phyloP scores from a whole-genome alignment of 2,329 filamentous ascomycete species.

The Monilinia fructigena region DNA sequence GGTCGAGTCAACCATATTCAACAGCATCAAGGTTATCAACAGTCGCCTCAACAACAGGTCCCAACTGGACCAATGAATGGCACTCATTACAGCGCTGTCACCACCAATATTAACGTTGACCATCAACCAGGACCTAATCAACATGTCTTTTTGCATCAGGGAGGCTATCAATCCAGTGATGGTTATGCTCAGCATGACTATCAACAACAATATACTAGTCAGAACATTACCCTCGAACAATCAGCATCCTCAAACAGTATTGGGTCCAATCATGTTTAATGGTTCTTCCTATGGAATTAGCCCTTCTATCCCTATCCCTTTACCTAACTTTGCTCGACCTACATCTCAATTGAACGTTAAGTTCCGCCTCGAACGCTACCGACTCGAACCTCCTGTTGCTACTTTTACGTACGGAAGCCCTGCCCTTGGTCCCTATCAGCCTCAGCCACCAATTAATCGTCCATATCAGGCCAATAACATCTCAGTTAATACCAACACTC shows the following conservation, averaged over 20 bases:
- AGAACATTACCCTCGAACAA: background rate
- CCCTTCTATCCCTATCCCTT: background rate
- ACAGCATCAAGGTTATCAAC: background rate
- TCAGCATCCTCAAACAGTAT: background rate
- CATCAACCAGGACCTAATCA: background rate
- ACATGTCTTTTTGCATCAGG: background rate
- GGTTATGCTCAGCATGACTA: background rate
- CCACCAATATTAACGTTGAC: background rate
- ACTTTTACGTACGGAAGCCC: background rate
- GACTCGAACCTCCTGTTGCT: background rate
- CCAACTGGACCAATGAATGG: background rate
- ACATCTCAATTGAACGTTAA: constrained; percentile 6
- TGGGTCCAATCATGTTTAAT: background rate
- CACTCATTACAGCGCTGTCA: background rate
- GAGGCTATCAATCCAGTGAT: background rate
- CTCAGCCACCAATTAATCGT: background rate
- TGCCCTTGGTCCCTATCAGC: background rate
- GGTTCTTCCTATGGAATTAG: background rate
- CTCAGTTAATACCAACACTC: background rate
- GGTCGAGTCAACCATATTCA: background rate
- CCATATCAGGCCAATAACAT: background rate
- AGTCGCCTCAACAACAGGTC: background rate
- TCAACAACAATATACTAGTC: background rate
- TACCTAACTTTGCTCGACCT: background rate
- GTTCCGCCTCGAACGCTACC: constrained; percentile 15